A percentile compares a stretch with the other conserved stretches of the same genome.
phyloP scores from a whole-genome alignment of 1,284 basidiomycete species.

The Papiliotrema fonsecae region DNA sequence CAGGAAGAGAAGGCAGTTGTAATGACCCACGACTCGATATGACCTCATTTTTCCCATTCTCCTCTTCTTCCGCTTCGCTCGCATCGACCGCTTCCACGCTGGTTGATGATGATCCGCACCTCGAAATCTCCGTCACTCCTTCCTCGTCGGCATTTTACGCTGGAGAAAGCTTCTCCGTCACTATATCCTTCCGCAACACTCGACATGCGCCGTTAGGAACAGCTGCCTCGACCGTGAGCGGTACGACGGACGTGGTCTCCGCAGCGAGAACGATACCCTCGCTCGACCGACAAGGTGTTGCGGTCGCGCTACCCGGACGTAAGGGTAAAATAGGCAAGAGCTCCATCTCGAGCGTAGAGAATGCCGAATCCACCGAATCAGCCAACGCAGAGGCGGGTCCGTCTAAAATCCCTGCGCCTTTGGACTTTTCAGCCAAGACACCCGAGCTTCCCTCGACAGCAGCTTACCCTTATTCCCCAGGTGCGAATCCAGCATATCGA shows the following conservation, averaged over 20 bases:
- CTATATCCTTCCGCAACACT: slow-evolving; percentile 81
- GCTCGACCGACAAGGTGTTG: neutral
- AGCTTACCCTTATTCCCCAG: slow-evolving; percentile 24
- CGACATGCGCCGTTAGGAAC: slow-evolving; percentile 29
- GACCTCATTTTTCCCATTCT: slow-evolving; percentile 28
- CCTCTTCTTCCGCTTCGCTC: slow-evolving; percentile 8
- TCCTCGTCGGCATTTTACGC: slow-evolving; percentile 87
- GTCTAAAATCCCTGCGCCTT: slow-evolving; percentile 9
- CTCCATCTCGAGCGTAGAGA: neutral
- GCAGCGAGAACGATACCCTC: neutral
- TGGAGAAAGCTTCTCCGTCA: slow-evolving; percentile 78
- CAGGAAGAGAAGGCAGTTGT: too few species aligned
- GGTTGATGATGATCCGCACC: slow-evolving; percentile 24
- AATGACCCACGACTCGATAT: too few species aligned
- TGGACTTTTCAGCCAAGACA: slow-evolving; percentile 7
- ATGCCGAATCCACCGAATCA: neutral
- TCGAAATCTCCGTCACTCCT: slow-evolving; percentile 57
- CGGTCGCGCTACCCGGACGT: slow-evolving; percentile 4
- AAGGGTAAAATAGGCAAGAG: slow-evolving; percentile 17
- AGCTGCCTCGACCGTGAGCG: neutral
- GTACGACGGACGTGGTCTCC: neutral
- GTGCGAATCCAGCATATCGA: slow-evolving; percentile 22
- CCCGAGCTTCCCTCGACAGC: too few species aligned
- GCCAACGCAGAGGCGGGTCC: slow-evolving; percentile 29
- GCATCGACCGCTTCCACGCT: slow-evolving; percentile 5